Evolutionary conservation across 179 eudicot species (phyloP).

Genomic region (Sideroxylon spinosum): DNA sequence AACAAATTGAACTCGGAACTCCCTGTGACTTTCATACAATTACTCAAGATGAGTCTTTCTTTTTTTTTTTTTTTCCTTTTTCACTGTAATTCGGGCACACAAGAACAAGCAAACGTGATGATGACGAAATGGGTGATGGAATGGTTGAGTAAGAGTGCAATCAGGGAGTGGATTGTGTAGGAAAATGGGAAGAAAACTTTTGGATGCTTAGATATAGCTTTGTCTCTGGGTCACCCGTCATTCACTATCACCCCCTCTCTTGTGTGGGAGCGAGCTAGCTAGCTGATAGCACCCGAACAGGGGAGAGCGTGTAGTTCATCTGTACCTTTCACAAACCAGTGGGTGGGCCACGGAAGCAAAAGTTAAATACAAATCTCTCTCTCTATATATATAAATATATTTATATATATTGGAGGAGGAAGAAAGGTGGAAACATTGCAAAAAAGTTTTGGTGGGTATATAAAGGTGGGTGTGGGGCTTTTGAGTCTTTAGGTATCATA

Average conservation of each 20-base stretch:
- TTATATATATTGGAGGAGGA: not conserved
- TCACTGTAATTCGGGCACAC: too few relatives aligned
- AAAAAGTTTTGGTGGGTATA: conserved; percentile 20
- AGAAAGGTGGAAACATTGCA: conserved; percentile 9
- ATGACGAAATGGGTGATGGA: not conserved
- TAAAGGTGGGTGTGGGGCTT: conserved; percentile 38
- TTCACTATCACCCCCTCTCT: conserved; percentile 23
- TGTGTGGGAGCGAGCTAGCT: not conserved
- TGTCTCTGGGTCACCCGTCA: conserved; percentile 21
- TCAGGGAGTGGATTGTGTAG: not conserved
- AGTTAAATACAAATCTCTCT: not conserved
- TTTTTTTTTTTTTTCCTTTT: too few relatives aligned
- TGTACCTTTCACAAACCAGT: conserved; percentile 2
- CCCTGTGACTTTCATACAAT: too few relatives aligned
- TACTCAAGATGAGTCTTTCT: too few relatives aligned
- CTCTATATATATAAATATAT: conserved; percentile 18
- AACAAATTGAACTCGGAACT: too few relatives aligned
- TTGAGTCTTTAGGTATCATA: conserved; percentile 15
- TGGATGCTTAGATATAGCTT: conserved; percentile 29
- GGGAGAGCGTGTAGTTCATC: not conserved
- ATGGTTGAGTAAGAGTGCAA: conserved; percentile 5
- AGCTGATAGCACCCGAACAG: not conserved
- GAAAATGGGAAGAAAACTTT: conserved; percentile 6
- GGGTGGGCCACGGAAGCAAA: conserved; percentile 35
- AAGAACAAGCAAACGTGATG: too few relatives aligned